Conservation (phyloP, 2,329 filamentous ascomycete species). For the Botrytis deweyae region DNA sequence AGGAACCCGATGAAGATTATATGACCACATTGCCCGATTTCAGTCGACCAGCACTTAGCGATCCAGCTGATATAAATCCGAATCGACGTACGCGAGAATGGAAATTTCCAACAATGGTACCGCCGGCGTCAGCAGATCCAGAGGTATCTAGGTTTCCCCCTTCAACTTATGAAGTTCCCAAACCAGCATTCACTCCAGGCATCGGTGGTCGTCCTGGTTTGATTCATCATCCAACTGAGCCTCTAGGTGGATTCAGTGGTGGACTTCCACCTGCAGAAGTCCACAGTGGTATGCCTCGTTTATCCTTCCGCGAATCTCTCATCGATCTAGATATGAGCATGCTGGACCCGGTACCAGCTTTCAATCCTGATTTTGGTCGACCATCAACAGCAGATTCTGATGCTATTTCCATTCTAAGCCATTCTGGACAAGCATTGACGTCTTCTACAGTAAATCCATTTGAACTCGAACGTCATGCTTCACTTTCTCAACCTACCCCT, state of each 20-base stretch:
- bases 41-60: constrained; percentile 54
- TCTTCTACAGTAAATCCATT: constrained; percentile 57
- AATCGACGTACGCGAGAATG: constrained; percentile 56
- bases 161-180: constrained; percentile 37
- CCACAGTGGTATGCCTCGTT: constrained; percentile 26
- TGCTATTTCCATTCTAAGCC: constrained; percentile 50
- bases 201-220: constrained; percentile 46
- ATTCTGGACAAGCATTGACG: constrained; percentile 55
- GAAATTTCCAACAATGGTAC: constrained; percentile 57
- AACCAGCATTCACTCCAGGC: constrained; percentile 35
- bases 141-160: constrained; percentile 54
- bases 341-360: constrained; percentile 44
- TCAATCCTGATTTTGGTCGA: constrained; percentile 25
- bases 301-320: constrained; percentile 40
- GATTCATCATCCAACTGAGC: constrained; percentile 53
- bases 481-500: constrained; percentile 48
- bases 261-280: constrained; percentile 22
- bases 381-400: constrained; percentile 39
- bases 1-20: constrained; percentile 31
- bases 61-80: constrained; percentile 54
- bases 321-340: constrained; percentile 56
- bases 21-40: constrained; percentile 41
- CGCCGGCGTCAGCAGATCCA: constrained; percentile 53
- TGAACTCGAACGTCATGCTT: constrained; percentile 62
- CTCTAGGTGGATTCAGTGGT: constrained; percentile 40